A percentile compares a stretch with the other conserved stretches of the same genome.
phyloP scores from a whole-genome alignment of 2,329 filamentous ascomycete genomes.

The Podosphaera leucotricha region DNA sequence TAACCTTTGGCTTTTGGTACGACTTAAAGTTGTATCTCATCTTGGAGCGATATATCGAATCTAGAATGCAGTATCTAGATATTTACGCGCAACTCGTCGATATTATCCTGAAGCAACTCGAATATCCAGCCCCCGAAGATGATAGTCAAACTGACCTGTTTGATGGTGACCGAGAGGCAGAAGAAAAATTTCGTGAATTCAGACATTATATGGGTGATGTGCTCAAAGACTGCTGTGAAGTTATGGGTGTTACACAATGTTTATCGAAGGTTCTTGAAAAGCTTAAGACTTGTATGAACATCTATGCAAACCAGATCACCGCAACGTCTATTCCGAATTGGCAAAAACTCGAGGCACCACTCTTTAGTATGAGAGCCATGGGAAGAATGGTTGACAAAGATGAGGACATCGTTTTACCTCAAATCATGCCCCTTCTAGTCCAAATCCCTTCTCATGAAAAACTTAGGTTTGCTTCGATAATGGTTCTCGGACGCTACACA shows the following conservation, averaged over 20 bases:
- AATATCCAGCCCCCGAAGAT: constrained; percentile 51
- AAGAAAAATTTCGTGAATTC: constrained; percentile 94
- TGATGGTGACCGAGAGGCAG: constrained; percentile 81
- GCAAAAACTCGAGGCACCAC: constrained; percentile 85
- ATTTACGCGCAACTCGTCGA: constrained; percentile 80
- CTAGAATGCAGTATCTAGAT: constrained; percentile 52
- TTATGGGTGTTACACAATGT: constrained; percentile 82
- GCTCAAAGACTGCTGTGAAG: constrained; percentile 87
- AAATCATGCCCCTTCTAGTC: constrained; percentile 79
- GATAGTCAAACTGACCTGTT: constrained; percentile 60
- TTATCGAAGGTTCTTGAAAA: constrained; percentile 67
- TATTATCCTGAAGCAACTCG: constrained; percentile 71
- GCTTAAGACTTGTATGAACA: constrained; percentile 72
- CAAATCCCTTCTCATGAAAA: constrained; percentile 93
- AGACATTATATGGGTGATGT: constrained; percentile 95
- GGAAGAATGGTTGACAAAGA: constrained; percentile 86
- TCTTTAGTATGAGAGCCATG: constrained; percentile 90
- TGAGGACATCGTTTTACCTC: constrained; percentile 66
- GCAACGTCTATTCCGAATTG: constrained; percentile 65
- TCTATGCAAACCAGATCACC: constrained; percentile 53
- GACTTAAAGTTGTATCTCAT: constrained; percentile 93
- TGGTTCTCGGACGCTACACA: constrained; percentile 89
- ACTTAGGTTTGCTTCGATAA: constrained; percentile 92
- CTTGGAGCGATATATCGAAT: constrained; percentile 67
- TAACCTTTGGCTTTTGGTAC: constrained; percentile 96